phyloP scores from a whole-genome alignment of 257 asterid genomes.

The Solanum ahanhuiri region DNA sequence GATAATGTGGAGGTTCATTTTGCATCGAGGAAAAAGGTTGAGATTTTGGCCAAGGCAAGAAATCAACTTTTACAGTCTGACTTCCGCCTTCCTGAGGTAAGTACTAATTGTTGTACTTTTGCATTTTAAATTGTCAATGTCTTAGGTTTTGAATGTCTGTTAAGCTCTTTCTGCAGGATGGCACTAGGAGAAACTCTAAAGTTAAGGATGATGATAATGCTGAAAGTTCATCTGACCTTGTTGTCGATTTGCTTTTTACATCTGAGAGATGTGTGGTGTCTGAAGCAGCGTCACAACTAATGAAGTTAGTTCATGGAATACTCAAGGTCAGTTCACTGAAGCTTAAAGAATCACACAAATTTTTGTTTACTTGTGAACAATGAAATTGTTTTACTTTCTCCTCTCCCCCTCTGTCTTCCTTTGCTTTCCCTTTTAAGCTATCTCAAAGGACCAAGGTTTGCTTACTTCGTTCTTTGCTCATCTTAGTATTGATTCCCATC shows the following conservation, averaged over 20 bases:
- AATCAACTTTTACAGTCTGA: conserved; percentile 56
- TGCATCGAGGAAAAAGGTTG: conserved; percentile 78
- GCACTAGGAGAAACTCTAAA: conserved; percentile 16
- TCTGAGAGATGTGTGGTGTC: conserved; percentile 82
- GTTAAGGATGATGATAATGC: conserved; percentile 26
- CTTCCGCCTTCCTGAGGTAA: conserved; percentile 74
- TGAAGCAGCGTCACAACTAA: conserved; percentile 57
- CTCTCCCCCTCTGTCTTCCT: not conserved
- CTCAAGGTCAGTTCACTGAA: conserved; percentile 49
- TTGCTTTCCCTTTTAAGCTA: not conserved
- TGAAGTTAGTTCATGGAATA: conserved; percentile 83
- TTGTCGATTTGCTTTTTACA: conserved; percentile 52
- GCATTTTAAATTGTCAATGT: not conserved
- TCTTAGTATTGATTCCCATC: not conserved
- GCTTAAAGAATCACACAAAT: not conserved
- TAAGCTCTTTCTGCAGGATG: conserved; percentile 29
- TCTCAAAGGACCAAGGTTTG: not conserved
- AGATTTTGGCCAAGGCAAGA: conserved; percentile 85
- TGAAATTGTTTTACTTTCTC: not conserved
- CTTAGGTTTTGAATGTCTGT: not conserved
- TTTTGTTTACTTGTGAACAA: not conserved
- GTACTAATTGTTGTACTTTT: conserved; percentile 10
- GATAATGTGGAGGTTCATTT: conserved; percentile 93
- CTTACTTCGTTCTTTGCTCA: not conserved
- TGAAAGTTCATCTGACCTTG: conserved; percentile 29